These are phyloP conservation scores for Stereum hirsutum DNA, from an alignment of 1,284 basidiomycete genomes.

Conservation along the genomic window DNA sequence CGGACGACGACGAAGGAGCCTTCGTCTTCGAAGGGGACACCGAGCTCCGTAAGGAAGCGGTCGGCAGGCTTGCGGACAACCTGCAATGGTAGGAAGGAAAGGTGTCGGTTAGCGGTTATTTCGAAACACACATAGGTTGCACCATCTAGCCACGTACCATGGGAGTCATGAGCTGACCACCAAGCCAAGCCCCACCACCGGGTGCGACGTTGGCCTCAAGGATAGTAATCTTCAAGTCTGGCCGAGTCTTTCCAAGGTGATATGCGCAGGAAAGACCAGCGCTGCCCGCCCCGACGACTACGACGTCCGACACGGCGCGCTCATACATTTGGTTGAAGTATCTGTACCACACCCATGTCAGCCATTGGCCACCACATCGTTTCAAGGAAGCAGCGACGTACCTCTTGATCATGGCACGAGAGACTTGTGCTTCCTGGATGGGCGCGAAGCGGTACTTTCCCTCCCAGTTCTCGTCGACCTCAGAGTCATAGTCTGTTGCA, in stretches of 20 bases:
- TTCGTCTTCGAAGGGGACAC: conserved; percentile 77
- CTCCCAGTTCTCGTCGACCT: conserved; percentile 42
- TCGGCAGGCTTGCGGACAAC: conserved; percentile 79
- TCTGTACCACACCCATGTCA: no score
- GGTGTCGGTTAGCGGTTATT: no score
- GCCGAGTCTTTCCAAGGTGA: conserved; percentile 57
- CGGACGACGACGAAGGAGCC: conserved; percentile 75
- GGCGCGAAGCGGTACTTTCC: conserved; percentile 64
- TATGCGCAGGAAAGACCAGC: conserved; percentile 78
- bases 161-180: conserved; percentile 77
- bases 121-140: no score
- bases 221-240: conserved; percentile 76
- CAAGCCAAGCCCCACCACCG: conserved; percentile 75
- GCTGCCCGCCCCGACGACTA: conserved; percentile 75
- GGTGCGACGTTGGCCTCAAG: conserved; percentile 79
- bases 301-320: conserved; percentile 67
- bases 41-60: conserved; percentile 63
- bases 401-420: conserved; percentile 74
- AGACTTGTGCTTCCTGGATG: conserved; percentile 70
- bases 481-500: no score
- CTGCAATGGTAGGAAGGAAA: conserved; percentile 22
- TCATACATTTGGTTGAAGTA: conserved; percentile 73
- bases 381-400: conserved; percentile 19
- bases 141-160: conserved; percentile 66
- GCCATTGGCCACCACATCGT: background rate